Percentiles rank a stretch among this genome's conserved stretches.
phyloP scores from a whole-genome alignment of 2,329 filamentous ascomycete species.

The Aspergillus sclerotialis region DNA sequence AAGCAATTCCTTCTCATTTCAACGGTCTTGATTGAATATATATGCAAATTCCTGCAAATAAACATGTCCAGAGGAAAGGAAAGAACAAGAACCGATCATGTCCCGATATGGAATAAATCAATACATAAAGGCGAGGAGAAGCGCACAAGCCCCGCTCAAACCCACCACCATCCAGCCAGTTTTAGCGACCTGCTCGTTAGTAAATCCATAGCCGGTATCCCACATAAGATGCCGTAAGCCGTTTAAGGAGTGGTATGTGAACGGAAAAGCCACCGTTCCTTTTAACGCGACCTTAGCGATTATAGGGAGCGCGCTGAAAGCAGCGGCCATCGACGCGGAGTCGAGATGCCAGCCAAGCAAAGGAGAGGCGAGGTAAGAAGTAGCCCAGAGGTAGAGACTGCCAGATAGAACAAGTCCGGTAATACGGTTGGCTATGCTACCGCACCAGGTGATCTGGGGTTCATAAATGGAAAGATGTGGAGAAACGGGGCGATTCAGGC shows the following conservation, averaged over 20 bases:
- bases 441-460: conserved; percentile 78
- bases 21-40: too few relatives aligned
- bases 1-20: too few relatives aligned
- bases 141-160: conserved; percentile 44
- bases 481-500: conserved; percentile 70
- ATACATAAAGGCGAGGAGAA: conserved; percentile 42
- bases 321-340: conserved; percentile 55
- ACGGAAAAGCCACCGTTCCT: conserved; percentile 53
- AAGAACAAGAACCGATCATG: conserved; percentile 7
- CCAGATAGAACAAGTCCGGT: conserved; percentile 70
- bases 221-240: conserved; percentile 66
- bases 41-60: too few relatives aligned
- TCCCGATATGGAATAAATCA: conserved; percentile 23
- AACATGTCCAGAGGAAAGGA: too few relatives aligned
- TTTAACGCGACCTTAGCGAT: conserved; percentile 55
- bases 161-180: conserved; percentile 60
- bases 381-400: conserved; percentile 69
- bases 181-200: conserved; percentile 57
- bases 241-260: conserved; percentile 62
- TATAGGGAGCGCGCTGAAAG: conserved; percentile 56
- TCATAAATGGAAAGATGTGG: conserved; percentile 84
- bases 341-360: conserved; percentile 65
- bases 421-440: conserved; percentile 70
- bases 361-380: conserved; percentile 74
- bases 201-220: conserved; percentile 58